Evolutionary conservation across 2,329 filamentous ascomycete species (phyloP).

Genomic region (Claviceps capensis): DNA sequence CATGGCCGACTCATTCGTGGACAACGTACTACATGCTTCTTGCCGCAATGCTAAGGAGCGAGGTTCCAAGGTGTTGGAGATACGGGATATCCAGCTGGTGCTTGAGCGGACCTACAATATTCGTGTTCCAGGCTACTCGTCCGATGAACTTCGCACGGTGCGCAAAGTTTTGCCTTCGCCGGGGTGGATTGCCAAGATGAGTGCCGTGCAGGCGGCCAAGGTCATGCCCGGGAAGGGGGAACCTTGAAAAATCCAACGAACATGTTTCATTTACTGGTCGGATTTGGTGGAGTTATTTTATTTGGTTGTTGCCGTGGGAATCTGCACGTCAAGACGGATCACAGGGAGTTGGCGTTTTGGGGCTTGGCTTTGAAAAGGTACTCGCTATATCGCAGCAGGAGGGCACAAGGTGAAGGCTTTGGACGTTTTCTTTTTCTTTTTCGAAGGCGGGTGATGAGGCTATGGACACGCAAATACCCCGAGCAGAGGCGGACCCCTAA

Average conservation of each 20-base stretch:
- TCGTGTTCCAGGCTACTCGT: conserved; percentile 83
- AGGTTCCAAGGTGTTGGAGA: conserved; percentile 79
- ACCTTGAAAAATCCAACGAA: neutral
- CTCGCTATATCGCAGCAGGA: neutral
- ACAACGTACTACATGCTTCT: conserved; percentile 73
- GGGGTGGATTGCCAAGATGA: conserved; percentile 94
- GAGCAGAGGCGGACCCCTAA: neutral
- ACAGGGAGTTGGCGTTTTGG: neutral
- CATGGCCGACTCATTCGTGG: conserved; percentile 88
- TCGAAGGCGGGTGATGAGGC: neutral
- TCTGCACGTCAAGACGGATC: neutral
- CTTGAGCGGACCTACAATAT: conserved; percentile 81
- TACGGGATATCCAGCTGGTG: conserved; percentile 71
- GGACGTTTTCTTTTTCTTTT: neutral
- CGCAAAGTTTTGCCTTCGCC: conserved; percentile 81
- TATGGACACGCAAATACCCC: neutral
- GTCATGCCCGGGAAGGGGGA: conserved; percentile 51
- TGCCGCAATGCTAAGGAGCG: conserved; percentile 90
- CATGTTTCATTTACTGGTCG: neutral
- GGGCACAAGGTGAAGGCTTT: no score
- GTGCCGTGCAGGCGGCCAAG: conserved; percentile 88
- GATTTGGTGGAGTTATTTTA: neutral
- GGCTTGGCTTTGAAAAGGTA: neutral
- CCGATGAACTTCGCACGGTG: conserved; percentile 87
- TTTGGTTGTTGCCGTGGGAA: neutral